Evolutionary conservation across 164 flowering plant species (phyloP).

Genomic region (Chimonanthus praecox): DNA sequence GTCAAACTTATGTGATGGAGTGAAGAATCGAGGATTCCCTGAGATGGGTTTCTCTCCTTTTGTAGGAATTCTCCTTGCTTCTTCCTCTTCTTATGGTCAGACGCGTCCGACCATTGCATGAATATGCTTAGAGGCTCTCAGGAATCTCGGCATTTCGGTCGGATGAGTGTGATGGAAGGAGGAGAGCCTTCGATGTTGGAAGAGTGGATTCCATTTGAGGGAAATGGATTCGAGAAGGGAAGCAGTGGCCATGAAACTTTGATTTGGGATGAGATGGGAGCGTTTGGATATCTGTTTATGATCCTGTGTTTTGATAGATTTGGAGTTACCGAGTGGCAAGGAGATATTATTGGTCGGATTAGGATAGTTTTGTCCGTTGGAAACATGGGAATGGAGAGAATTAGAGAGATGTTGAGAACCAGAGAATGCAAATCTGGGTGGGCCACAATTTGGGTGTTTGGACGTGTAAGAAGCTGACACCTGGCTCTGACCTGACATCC

Average conservation of each 20-base stretch:
- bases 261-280: not conserved
- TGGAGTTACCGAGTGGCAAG: not conserved
- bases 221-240: conserved; percentile 20
- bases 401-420: not conserved
- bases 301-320: not conserved
- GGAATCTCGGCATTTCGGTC: not conserved
- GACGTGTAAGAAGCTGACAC: not conserved
- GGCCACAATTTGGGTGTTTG: not conserved
- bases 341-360: not conserved
- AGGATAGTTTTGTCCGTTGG: not conserved
- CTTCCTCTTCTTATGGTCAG: not conserved
- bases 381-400: not conserved
- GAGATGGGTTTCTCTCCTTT: conserved; percentile 20
- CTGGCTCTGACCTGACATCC: not conserved
- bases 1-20: not conserved
- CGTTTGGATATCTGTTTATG: not conserved
- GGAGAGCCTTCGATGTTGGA: conserved; percentile 3
- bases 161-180: not conserved
- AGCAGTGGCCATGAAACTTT: conserved; percentile 17
- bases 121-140: not conserved
- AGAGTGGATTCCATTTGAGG: conserved; percentile 26
- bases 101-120: not conserved
- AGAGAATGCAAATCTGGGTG: not conserved
- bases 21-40: conserved; percentile 15
- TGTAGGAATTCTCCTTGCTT: not conserved